Evolutionary conservation across 2,329 filamentous ascomycete species (phyloP), one percentile per base, ranked within the genome.

Genomic region (Aspergillus ochraceus): DNA sequence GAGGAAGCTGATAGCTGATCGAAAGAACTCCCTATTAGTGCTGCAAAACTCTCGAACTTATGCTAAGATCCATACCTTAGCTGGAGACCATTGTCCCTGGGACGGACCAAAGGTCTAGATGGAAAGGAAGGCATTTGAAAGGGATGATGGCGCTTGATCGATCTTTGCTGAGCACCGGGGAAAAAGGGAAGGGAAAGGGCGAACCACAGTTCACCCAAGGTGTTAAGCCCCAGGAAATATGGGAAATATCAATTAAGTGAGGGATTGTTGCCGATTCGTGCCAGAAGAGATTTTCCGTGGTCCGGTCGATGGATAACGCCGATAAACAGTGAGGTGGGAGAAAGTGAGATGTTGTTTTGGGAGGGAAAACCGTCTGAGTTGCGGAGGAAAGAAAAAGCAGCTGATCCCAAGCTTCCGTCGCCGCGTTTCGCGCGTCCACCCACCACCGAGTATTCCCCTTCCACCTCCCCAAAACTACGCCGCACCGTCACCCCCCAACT

Each of bases 1-100:
- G 82, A 14, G 84, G 80, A 36, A 88, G 79, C 66, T 86, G 80
- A 69, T 88, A 88, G 73, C 86, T 88, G 66, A 58, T 47, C 50
- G 22, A 49, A 47, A n/a, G 9, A 17, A 20, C 2, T 45, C 14
- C 20, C 29, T 30, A 58, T 68, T 32, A 68, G 60, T 52, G 45
- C 20, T 19, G 49, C 4, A 12, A 17, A 30, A 26, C n/a, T 2
- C 9, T 14, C 14, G n/a, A 17, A n/a, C 9, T 10, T 10, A 11
- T 20, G 20, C 49, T 17, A 9, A n/a, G 39, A 14, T 29, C 19
- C 32, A 36, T 50, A 80, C 79, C 77, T 80, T 49, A 80, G 63
- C 60, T 80, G 78, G 19, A 78, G 65, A 11, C 75, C 77, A 66
- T 76, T 71, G 59, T 77, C 74, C 59, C 75, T 73, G 24, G 66